phyloP scores from a whole-genome alignment of 2,329 filamentous ascomycete genomes.

The Pyrenophora seminiperda region DNA sequence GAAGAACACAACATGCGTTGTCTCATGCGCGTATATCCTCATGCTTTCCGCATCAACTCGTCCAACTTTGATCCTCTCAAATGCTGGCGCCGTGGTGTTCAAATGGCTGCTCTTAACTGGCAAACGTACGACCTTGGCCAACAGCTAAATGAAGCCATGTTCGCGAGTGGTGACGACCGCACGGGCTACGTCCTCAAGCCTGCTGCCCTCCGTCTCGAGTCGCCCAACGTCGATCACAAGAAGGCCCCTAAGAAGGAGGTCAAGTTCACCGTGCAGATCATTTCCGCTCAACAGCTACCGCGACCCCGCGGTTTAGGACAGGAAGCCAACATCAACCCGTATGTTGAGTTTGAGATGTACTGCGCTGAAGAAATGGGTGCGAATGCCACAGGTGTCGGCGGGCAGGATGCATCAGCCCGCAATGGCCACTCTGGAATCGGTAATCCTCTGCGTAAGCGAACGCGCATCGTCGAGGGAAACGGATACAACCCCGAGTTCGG shows the following conservation, averaged over 20 bases:
- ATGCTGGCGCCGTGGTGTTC: slow-evolving; percentile 93
- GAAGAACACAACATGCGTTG: slow-evolving; percentile 90
- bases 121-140: slow-evolving; percentile 96
- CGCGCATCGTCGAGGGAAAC: slow-evolving; percentile 81
- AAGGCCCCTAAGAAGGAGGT: slow-evolving; percentile 82
- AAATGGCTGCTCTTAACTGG: slow-evolving; percentile 98
- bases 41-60: slow-evolving; percentile 78
- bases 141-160: slow-evolving; percentile 98
- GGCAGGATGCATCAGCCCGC: slow-evolving; percentile 66
- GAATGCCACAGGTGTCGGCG: slow-evolving; percentile 69
- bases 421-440: slow-evolving; percentile 70
- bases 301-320: slow-evolving; percentile 74
- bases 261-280: slow-evolving; percentile 82
- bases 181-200: slow-evolving; percentile 96
- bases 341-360: slow-evolving; percentile 93
- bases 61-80: slow-evolving; percentile 93
- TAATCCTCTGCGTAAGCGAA: slow-evolving; percentile 76
- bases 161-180: slow-evolving; percentile 81
- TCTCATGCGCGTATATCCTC: slow-evolving; percentile 88
- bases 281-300: slow-evolving; percentile 94
- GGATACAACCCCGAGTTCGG: slow-evolving; percentile 93
- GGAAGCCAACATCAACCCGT: slow-evolving; percentile 83
- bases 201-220: slow-evolving; percentile 68
- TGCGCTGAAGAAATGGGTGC: slow-evolving; percentile 90
- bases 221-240: slow-evolving; percentile 54